Evolutionary conservation across 805 yeast genomes (phyloP).

Genomic region (Candida endomychidarum): DNA sequence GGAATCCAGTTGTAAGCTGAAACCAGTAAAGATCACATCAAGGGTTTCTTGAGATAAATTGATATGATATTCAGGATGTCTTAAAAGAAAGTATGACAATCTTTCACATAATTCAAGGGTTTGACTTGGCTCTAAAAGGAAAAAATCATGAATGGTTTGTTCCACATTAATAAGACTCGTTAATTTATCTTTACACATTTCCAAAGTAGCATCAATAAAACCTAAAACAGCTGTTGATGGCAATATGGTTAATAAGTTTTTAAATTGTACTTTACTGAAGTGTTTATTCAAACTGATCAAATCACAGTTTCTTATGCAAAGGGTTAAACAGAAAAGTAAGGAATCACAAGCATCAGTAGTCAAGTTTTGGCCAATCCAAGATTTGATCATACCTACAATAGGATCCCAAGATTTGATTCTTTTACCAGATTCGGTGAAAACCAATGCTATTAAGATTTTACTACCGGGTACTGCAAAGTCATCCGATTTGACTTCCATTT

Average conservation of each 20-base stretch:
- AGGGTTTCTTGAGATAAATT: conserved; percentile 1
- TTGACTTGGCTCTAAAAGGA: conserved; percentile 8
- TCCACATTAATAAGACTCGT: conserved; percentile 4
- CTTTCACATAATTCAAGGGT: conserved; percentile 6
- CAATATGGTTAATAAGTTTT: background rate
- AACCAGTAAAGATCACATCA: conserved; percentile 3
- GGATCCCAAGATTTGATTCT: conserved; percentile 56
- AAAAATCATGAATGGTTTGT: conserved; percentile 10
- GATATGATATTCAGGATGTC: conserved; percentile 8
- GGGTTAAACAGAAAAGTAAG: conserved; percentile 43
- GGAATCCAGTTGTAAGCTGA: conserved; percentile 1
- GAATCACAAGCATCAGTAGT: conserved; percentile 6
- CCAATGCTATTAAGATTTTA: conserved; percentile 43
- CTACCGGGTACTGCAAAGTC: background rate
- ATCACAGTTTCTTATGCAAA: conserved; percentile 57
- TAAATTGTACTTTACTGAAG: conserved; percentile 28
- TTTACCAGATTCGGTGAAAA: conserved; percentile 70
- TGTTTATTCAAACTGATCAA: conserved; percentile 36
- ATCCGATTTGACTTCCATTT: conserved; percentile 23
- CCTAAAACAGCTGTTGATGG: background rate
- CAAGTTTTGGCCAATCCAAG: conserved; percentile 1
- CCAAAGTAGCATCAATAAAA: conserved; percentile 11
- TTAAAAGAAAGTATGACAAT: conserved; percentile 12
- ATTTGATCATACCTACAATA: conserved; percentile 22
- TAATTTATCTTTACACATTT: conserved; percentile 13